phyloP scores from a whole-genome alignment of 2,329 filamentous ascomycete genomes.

The Zopfia rhizophila region DNA sequence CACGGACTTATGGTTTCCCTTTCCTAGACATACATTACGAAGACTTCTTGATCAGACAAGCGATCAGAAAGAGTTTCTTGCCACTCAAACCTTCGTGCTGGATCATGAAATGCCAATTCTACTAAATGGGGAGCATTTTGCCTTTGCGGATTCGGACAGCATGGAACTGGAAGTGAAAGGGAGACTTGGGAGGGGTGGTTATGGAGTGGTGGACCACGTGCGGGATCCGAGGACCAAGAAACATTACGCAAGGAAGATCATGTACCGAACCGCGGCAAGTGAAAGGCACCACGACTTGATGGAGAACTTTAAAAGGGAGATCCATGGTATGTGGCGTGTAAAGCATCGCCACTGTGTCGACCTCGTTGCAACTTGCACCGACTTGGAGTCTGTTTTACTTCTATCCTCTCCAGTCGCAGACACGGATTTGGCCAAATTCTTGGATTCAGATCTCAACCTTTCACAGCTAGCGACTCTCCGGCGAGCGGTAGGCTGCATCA shows the following conservation, averaged over 20 bases:
- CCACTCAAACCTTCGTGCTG: background rate
- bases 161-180: too few species aligned
- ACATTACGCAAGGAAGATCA: conserved; percentile 19
- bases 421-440: conserved; percentile 26
- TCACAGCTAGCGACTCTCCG: conserved; percentile 7
- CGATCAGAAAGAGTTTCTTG: conserved; percentile 9
- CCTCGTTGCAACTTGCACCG: conserved; percentile 27
- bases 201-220: conserved; percentile 12
- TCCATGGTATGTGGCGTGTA: conserved; percentile 29
- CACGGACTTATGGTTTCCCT: conserved; percentile 22
- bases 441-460: conserved; percentile 10
- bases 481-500: conserved; percentile 19
- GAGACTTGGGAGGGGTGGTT: too few species aligned
- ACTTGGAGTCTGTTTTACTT: conserved; percentile 24
- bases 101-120: too few species aligned
- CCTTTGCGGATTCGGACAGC: conserved; percentile 22
- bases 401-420: conserved; percentile 27
- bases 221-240: conserved; percentile 18
- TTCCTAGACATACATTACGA: conserved; percentile 20
- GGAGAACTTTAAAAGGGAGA: conserved; percentile 23
- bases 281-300: conserved; percentile 23
- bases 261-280: conserved; percentile 15
- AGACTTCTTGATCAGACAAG: conserved; percentile 5
- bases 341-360: conserved; percentile 25
- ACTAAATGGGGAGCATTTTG: too few species aligned